These are phyloP conservation scores for Tuber magnatum DNA, from an alignment of 495 filamentous ascomycete genomes.

Conservation along the genomic window DNA sequence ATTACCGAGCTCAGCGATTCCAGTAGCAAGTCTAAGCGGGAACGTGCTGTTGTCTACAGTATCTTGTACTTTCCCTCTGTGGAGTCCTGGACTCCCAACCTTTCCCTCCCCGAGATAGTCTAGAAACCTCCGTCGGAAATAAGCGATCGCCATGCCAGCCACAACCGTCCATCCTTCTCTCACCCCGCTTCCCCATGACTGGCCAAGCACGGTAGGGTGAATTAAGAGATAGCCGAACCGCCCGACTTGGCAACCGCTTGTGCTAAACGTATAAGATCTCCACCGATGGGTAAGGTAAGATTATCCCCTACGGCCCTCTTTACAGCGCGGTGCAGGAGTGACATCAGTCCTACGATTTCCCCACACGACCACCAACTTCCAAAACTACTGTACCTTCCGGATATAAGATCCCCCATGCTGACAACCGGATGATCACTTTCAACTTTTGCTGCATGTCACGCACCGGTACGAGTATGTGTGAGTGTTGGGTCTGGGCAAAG, in stretches of 20 bases:
- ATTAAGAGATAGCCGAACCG: neutral
- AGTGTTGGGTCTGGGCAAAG: neutral
- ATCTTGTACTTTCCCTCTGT: no score
- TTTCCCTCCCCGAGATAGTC: no score
- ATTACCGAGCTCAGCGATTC: no score
- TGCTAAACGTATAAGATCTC: neutral
- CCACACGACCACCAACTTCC: neutral
- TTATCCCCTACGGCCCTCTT: neutral
- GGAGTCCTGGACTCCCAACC: no score
- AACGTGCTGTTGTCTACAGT: no score
- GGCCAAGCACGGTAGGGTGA: neutral
- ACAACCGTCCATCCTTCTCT: neutral
- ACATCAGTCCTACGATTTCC: neutral
- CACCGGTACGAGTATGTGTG: neutral
- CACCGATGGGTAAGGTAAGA: neutral
- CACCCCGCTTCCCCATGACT: neutral
- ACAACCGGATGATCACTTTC: neutral
- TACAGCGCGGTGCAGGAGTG: neutral
- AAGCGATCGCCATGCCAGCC: neutral
- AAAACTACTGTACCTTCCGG: neutral
- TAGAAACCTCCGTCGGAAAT: no score
- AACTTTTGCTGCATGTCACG: neutral
- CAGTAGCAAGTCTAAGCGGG: no score
- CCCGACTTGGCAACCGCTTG: neutral
- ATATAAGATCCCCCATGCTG: neutral